Evolutionary conservation across 352 stramenopile genomes (phyloP).

Genomic region (Pythium plurisporium): DNA sequence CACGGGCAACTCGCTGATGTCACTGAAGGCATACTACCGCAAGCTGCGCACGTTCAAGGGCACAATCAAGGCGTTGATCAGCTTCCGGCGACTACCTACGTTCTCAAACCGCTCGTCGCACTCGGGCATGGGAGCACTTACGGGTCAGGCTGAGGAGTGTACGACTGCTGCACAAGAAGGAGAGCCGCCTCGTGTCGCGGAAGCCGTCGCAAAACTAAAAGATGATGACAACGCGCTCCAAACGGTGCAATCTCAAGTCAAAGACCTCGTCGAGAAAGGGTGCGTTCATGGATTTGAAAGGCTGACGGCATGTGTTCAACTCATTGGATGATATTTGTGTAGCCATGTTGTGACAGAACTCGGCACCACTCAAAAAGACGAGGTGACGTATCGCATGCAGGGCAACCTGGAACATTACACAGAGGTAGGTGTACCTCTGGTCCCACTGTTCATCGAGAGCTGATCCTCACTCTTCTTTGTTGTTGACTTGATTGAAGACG

Average conservation of each 20-base stretch:
- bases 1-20: conserved; percentile 41
- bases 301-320: not conserved
- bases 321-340: not conserved
- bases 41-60: conserved; percentile 70
- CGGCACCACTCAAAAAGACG: conserved; percentile 11
- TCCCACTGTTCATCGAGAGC: not conserved
- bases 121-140: not conserved
- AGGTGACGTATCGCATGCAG: conserved; percentile 60
- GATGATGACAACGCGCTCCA: conserved; percentile 31
- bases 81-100: conserved; percentile 32
- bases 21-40: conserved; percentile 60
- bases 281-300: conserved; percentile 7
- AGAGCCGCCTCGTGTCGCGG: conserved; percentile 8
- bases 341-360: conserved; percentile 63
- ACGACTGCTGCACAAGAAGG: too few species aligned
- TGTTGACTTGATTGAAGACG: conserved; percentile 24
- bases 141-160: not conserved
- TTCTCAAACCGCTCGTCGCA: not conserved
- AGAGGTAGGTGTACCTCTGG: conserved; percentile 34
- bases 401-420: conserved; percentile 76
- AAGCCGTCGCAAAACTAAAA: conserved; percentile 37
- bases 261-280: conserved; percentile 58
- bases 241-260: conserved; percentile 47
- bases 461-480: not conserved
- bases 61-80: conserved; percentile 61